A percentile compares a stretch with the other conserved stretches of the same genome.
These are phyloP conservation scores for Fusarium praegraminearum DNA, from an alignment of 2,329 filamentous ascomycete genomes.

Conservation along the genomic window DNA sequence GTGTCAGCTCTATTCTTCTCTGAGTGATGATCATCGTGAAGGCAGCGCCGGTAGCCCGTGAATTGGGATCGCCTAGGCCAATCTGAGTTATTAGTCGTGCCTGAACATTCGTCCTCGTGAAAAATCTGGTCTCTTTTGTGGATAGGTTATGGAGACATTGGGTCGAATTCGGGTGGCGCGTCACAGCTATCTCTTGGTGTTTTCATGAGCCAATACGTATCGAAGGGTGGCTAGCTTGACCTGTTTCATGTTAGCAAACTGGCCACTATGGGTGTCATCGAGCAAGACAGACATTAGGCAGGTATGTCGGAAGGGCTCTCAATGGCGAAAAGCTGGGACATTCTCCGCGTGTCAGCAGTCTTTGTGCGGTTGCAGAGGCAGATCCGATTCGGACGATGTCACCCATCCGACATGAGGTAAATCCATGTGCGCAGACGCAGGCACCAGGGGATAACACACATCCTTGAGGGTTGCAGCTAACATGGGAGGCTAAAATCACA, in stretches of 20 bases:
- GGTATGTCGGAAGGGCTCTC: conserved; percentile 3
- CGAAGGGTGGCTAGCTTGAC: neutral
- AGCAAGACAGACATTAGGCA: neutral
- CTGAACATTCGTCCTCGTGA: neutral
- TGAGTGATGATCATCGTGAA: conserved; percentile 32
- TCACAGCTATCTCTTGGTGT: conserved; percentile 9
- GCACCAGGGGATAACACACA: conserved; percentile 28
- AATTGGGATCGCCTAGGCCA: conserved; percentile 16
- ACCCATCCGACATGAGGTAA: conserved; percentile 39
- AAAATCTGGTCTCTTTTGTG: conserved; percentile 14
- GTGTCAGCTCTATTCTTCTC: conserved; percentile 31
- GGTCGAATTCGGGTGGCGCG: conserved; percentile 26
- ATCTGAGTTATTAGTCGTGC: conserved; percentile 18
- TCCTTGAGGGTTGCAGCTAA: conserved; percentile 32
- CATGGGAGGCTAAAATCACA: conserved; percentile 15
- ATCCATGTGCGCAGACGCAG: conserved; percentile 27
- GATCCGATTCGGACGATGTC: conserved; percentile 47
- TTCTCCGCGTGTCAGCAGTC: conserved; percentile 35
- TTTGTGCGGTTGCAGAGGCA: conserved; percentile 28
- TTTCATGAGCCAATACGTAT: conserved; percentile 1
- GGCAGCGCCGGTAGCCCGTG: conserved; percentile 9
- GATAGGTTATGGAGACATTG: conserved; percentile 19
- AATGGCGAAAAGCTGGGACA: conserved; percentile 28
- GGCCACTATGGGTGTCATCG: neutral
- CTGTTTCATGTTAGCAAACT: neutral